Base-by-base conservation (phyloP, 805 yeast genomes). In the Jamesozyma rosinii region DNA sequence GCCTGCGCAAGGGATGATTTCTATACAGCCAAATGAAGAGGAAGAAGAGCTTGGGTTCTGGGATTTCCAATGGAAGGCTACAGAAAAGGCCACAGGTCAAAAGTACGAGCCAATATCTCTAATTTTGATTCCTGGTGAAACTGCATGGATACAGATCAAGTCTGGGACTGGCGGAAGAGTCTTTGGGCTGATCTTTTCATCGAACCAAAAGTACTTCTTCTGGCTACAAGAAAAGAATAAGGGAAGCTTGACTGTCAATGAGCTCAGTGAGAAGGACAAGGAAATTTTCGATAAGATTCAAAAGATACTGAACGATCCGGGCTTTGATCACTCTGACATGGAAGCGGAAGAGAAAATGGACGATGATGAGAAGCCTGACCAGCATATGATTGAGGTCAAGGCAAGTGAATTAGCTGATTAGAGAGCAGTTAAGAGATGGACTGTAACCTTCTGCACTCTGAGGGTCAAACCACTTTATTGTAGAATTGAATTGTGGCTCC, bases 101-200 rank as follows among this genome's bases (percentile, higher is more conserved):
- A 48, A 48, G 26, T 38, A 49, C 15, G 52, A 48, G 14, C 49
- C 60, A n/a, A 52, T 59, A 20, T 71, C 67, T 40, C 69, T 84
- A 49, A 71, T 84, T 54, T 73, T 87, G 38, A 79, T 86, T 49
- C 92, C 94, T 0, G 95, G 94, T 6, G 95, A 86, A 53, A 89
- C 86, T 38, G 74, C 79, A 38, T 83, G 88, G 77, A 72, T 76
- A 44, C 82, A 74, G 38, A 78, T 84, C 35, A 65, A 70, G 41
- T 76, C 87, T 13, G 81, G 92, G 61, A 71, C 66, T 37, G 76
- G 83, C 2, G 95, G 95, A 21, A 70, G 95, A 46, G 85, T 86
- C 18, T 81, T 79, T 52, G 79, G 80, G 27, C 67, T 82, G 61
- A 72, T 79, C 41, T 81, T 81, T 61, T 72, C 81, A 45, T 75